phyloP scores from a whole-genome alignment of 768 basidiomycete genomes.

The Panus rudis region DNA sequence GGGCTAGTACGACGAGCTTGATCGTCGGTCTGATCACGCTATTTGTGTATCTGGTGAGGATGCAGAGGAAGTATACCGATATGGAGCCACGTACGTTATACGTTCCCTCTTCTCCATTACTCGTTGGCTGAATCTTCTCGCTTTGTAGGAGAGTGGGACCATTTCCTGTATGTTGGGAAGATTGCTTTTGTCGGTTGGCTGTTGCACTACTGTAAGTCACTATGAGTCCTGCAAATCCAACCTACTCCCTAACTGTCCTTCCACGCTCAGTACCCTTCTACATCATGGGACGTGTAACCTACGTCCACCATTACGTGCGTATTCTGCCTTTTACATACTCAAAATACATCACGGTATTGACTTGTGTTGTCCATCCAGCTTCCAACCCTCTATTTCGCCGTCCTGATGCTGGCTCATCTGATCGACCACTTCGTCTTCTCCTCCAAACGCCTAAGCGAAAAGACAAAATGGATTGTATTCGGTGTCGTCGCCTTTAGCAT shows the following conservation, averaged over 20 bases:
- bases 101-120: slow-evolving; percentile 2
- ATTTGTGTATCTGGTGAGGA: slow-evolving; percentile 68
- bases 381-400: slow-evolving; percentile 94
- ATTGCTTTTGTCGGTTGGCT: slow-evolving; percentile 89
- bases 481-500: slow-evolving; percentile 51
- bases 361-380: slow-evolving; percentile 42
- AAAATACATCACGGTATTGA: not conserved
- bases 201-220: slow-evolving; percentile 74
- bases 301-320: slow-evolving; percentile 93
- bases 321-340: slow-evolving; percentile 11
- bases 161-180: slow-evolving; percentile 89
- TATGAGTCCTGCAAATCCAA: not conserved
- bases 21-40: slow-evolving; percentile 43
- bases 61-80: slow-evolving; percentile 85
- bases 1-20: slow-evolving; percentile 70
- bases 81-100: slow-evolving; percentile 71
- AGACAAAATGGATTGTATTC: slow-evolving; percentile 70
- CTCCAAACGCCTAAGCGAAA: slow-evolving; percentile 50
- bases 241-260: not conserved
- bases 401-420: slow-evolving; percentile 85
- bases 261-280: slow-evolving; percentile 78
- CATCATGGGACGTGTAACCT: slow-evolving; percentile 96
- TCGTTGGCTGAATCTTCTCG: slow-evolving; percentile 1
- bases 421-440: slow-evolving; percentile 92
- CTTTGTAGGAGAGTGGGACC: slow-evolving; percentile 78